Percentiles rank a stretch among this genome's conserved stretches.
Evolutionary conservation across 2,329 filamentous ascomycete genomes (phyloP).

Genomic region (Xylaria sp.): DNA sequence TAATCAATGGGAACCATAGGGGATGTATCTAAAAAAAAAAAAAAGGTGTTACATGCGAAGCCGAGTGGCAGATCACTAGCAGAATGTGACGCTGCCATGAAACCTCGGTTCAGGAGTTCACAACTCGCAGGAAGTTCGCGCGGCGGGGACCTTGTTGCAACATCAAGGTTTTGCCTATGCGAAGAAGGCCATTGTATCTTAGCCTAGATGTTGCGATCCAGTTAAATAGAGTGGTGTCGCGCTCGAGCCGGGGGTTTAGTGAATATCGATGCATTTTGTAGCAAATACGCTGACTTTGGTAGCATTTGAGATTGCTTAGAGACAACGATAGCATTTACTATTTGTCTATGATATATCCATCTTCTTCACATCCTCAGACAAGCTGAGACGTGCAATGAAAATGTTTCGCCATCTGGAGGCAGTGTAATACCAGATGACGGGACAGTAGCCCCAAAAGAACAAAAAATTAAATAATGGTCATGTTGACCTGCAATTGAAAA

Average conservation of each 20-base stretch:
- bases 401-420: conserved; percentile 12
- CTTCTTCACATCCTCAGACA: conserved; percentile 23
- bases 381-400: conserved; percentile 27
- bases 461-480: conserved; percentile 9
- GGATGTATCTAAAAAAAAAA: conserved; percentile 19
- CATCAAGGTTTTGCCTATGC: not conserved
- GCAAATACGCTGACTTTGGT: not conserved
- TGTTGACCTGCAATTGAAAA: conserved; percentile 2
- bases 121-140: no score
- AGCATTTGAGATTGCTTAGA: not conserved
- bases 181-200: not conserved
- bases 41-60: not conserved
- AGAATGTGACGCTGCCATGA: conserved; percentile 7
- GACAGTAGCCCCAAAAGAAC: conserved; percentile 13
- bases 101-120: conserved; percentile 1
- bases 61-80: not conserved
- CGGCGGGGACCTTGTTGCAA: not conserved
- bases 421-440: conserved; percentile 28
- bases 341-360: no score
- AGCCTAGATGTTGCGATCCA: conserved; percentile 1
- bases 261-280: not conserved
- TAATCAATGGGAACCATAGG: not conserved
- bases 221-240: not conserved
- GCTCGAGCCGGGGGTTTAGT: not conserved
- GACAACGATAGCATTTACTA: not conserved